Percentiles rank a stretch among this genome's conserved stretches.
phyloP scores from a whole-genome alignment of 805 yeast genomes.

The Yarrowia divulgata region DNA sequence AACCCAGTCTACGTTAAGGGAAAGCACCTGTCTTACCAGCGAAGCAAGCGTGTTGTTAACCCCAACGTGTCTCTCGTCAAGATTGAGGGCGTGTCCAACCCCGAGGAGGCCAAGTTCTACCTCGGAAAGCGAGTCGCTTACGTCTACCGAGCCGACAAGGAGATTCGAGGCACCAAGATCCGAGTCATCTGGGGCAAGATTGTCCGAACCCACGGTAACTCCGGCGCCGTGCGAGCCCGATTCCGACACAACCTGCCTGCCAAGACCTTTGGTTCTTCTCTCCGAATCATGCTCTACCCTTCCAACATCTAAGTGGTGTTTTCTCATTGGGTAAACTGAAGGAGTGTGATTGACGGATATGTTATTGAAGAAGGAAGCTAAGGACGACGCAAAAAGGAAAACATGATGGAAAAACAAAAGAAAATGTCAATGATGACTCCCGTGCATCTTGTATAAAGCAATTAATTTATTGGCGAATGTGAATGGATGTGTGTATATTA shows the following conservation, averaged over 20 bases:
- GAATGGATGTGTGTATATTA: constrained; percentile 4
- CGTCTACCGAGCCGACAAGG: constrained; percentile 99
- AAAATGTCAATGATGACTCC: constrained; percentile 38
- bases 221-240: constrained; percentile 98
- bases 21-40: constrained; percentile 99
- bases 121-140: constrained; percentile 99
- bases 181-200: constrained; percentile 99
- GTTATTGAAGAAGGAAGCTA: too few relatives aligned
- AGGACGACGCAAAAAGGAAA: constrained; percentile 23
- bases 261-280: constrained; percentile 99
- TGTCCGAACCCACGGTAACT: constrained; percentile 98
- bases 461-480: constrained; percentile 39
- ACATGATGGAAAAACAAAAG: constrained; percentile 34
- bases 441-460: constrained; percentile 39
- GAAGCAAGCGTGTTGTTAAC: constrained; percentile 98
- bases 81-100: constrained; percentile 92
- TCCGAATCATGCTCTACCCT: constrained; percentile 99
- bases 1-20: constrained; percentile 92
- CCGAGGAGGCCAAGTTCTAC: constrained; percentile 98
- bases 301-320: constrained; percentile 85
- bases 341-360: too few relatives aligned
- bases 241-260: constrained; percentile 99
- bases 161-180: constrained; percentile 97
- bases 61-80: constrained; percentile 96
- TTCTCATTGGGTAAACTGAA: too few relatives aligned